Conservation (phyloP, 805 yeast genomes). For the Isabelozyma heimii region DNA sequence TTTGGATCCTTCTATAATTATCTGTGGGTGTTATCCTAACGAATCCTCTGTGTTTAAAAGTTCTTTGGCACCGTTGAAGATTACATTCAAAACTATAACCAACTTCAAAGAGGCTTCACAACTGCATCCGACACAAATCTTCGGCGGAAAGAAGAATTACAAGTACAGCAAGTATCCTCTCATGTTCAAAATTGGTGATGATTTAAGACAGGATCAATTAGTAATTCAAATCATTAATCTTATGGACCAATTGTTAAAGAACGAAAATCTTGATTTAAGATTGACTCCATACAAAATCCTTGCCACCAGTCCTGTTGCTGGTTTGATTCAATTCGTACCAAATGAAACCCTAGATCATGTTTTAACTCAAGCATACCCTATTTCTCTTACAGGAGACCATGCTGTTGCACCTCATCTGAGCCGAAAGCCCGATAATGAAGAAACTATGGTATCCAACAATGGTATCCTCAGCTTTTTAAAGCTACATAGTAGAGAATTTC, state of each 20-base stretch:
- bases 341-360: conserved; percentile 86
- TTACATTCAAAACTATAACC: conserved; percentile 62
- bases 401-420: background rate
- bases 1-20: conserved; percentile 72
- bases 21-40: conserved; percentile 75
- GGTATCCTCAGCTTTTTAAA: conserved; percentile 73
- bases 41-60: conserved; percentile 88
- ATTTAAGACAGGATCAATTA: conserved; percentile 91
- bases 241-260: conserved; percentile 84
- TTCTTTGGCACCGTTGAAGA: conserved; percentile 82
- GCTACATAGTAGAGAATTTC: conserved; percentile 44
- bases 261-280: conserved; percentile 85
- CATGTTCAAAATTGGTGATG: conserved; percentile 96
- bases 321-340: conserved; percentile 92
- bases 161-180: conserved; percentile 59
- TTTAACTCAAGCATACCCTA: conserved; percentile 39
- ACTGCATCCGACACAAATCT: conserved; percentile 26
- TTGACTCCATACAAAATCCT: conserved; percentile 86
- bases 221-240: conserved; percentile 90
- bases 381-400: background rate
- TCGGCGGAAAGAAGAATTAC: conserved; percentile 24
- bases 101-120: conserved; percentile 13
- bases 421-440: conserved; percentile 1
- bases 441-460: conserved; percentile 38
- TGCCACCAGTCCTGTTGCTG: conserved; percentile 89